Evolutionary conservation across 2,329 filamentous ascomycete species (phyloP).

Genomic region (Aureobasidium sp.): DNA sequence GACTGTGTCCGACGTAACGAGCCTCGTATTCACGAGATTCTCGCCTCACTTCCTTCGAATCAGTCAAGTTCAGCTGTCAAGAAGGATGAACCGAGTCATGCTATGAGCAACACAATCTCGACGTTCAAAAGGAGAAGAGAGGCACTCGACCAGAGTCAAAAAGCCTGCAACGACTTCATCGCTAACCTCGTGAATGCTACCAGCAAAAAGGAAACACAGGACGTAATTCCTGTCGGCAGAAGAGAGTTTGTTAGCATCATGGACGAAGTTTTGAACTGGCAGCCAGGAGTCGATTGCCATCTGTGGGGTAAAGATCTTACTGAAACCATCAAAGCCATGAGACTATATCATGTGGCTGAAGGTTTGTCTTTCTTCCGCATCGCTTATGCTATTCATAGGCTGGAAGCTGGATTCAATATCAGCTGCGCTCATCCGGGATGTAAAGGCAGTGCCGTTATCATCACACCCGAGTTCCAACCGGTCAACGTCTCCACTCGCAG

Average conservation of each 20-base stretch:
- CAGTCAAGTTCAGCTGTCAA: not conserved
- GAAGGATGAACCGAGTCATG: not conserved
- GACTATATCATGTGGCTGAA: not conserved
- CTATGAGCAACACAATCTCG: not conserved
- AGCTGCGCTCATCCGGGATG: not conserved
- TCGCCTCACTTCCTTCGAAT: not conserved
- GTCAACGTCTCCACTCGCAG: not conserved
- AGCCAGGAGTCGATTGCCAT: not conserved
- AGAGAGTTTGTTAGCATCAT: not conserved
- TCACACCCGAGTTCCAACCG: not conserved
- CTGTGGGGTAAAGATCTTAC: not conserved
- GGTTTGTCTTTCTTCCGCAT: not conserved
- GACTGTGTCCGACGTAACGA: not conserved
- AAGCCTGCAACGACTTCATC: not conserved
- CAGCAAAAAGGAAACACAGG: not conserved
- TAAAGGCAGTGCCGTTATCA: not conserved
- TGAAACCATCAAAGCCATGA: not conserved
- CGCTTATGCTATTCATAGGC: not conserved
- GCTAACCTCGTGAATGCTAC: not conserved
- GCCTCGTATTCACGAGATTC: not conserved
- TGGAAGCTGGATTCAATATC: not conserved
- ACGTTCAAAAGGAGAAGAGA: not conserved
- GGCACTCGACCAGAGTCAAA: not conserved
- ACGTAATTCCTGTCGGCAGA: not conserved
- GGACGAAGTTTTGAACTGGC: not conserved